Percentiles rank a stretch among this genome's conserved stretches.
phyloP scores from a whole-genome alignment of 805 yeast genomes.

The Candida arabinofermentans region DNA sequence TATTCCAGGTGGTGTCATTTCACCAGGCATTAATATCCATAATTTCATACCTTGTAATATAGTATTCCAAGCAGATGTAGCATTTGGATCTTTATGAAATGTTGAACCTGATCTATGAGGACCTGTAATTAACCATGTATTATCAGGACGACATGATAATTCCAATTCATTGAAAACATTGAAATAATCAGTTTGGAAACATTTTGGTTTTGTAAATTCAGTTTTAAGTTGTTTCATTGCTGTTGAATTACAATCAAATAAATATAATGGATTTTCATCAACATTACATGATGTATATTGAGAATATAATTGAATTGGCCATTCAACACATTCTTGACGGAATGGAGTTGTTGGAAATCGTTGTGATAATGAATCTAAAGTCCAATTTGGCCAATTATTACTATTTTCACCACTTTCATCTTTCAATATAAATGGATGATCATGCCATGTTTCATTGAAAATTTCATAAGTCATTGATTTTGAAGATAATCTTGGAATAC shows the following conservation, averaged over 20 bases:
- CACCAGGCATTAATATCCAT: conserved; percentile 88
- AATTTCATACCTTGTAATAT: conserved; percentile 69
- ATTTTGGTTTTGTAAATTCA: conserved; percentile 52
- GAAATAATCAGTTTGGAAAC: conserved; percentile 60
- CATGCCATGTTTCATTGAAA: conserved; percentile 42
- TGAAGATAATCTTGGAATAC: conserved; percentile 54
- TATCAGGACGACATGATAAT: conserved; percentile 71
- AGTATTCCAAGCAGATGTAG: conserved; percentile 89
- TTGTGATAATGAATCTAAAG: conserved; percentile 40
- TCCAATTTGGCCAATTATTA: conserved; percentile 65
- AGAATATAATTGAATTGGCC: conserved; percentile 63
- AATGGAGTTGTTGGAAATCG: conserved; percentile 61
- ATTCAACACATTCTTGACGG: conserved; percentile 81
- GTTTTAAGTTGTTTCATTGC: conserved; percentile 55
- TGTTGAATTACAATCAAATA: conserved; percentile 76
- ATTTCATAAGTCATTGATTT: conserved; percentile 35
- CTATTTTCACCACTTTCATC: conserved; percentile 13
- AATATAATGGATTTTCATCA: conserved; percentile 83
- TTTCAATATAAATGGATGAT: conserved; percentile 52
- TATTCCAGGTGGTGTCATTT: conserved; percentile 78
- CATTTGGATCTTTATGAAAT: conserved; percentile 90
- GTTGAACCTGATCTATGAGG: conserved; percentile 81
- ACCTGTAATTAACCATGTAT: conserved; percentile 89
- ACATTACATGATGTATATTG: conserved; percentile 56
- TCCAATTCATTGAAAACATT: conserved; percentile 30